Evolutionary conservation across 306 rosid genomes (phyloP), one percentile per base, ranked within the genome.

Genomic region (Vigna unguiculata): DNA sequence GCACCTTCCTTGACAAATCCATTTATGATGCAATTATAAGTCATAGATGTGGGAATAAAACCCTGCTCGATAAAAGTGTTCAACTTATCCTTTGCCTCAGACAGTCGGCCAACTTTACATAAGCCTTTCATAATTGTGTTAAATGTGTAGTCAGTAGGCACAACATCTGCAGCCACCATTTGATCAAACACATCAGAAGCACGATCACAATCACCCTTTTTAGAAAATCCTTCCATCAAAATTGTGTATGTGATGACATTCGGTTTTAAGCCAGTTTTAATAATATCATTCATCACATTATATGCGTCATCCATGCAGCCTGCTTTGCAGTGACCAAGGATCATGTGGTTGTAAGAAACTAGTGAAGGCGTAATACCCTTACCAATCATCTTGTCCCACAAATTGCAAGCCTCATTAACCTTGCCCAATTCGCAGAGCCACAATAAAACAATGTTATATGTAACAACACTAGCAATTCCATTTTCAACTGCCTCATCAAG

Each of bases 1-100:
- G 80, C 80, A 74, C 91, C 96, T 79, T 81, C 90, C 88, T 87
- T 93, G 77, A 77, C 54, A 79, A 72, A 89, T 70, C 96, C 97
- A 78, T 87, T 60, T 36, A 93, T 88, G 76, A 93, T 86, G 77
- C 81, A 81, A 77, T 91, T 91, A 81, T 89, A 88, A 53, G 92
- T 86, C 77, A 85, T 36, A 53, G 86, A 75, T 15, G 78, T 75
- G 28, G 93, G 93, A 81, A 80, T 15, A 51, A 87, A 89, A 67
- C 96, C 96, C 76, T 53, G 73, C 66, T 79, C 76, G 54, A 84
- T 61, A 77, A 86, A 88, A 67, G 72, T 76, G 25, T 83, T 69
- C 80, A 93, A 60, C 85, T 51, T 78, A 52, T 84, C 86, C 61
- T 71, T 77, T 61, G 86, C 72, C 74, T 86, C 91, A 36, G 87